Evolutionary conservation across 306 rosid species (phyloP).

Genomic region (Betula pendula): DNA sequence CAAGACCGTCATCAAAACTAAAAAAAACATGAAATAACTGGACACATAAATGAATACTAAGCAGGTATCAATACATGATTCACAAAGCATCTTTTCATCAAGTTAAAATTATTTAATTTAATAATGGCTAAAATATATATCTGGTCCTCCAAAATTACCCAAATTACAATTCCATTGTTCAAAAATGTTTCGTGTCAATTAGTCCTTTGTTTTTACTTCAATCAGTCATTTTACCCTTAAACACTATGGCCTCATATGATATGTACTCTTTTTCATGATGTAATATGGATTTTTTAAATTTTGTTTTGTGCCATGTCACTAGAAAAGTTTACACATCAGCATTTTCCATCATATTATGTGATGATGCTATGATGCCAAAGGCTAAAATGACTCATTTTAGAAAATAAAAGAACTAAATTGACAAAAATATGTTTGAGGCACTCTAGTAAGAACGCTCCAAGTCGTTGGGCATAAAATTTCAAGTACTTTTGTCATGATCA

Average conservation of each 20-base stretch:
- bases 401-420: not conserved
- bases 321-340: not conserved
- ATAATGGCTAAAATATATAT: not conserved
- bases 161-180: not conserved
- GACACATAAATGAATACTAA: not conserved
- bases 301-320: not conserved
- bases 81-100: not conserved
- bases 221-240: too few species aligned
- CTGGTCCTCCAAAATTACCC: not conserved
- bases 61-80: not conserved
- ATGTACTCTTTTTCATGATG: too few species aligned
- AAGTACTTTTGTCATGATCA: slow-evolving; percentile 2
- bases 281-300: too few species aligned
- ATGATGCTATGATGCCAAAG: not conserved
- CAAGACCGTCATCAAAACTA: not conserved
- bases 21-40: not conserved
- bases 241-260: too few species aligned
- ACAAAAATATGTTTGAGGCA: not conserved
- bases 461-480: not conserved
- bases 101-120: not conserved
- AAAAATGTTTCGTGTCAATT: not conserved
- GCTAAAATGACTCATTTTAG: not conserved
- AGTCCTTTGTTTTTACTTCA: too few species aligned
- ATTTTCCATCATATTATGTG: not conserved
- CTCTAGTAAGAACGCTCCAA: not conserved